These are phyloP conservation scores for Nelumbo lutea DNA, from an alignment of 164 flowering plant genomes.

Conservation along the genomic window DNA sequence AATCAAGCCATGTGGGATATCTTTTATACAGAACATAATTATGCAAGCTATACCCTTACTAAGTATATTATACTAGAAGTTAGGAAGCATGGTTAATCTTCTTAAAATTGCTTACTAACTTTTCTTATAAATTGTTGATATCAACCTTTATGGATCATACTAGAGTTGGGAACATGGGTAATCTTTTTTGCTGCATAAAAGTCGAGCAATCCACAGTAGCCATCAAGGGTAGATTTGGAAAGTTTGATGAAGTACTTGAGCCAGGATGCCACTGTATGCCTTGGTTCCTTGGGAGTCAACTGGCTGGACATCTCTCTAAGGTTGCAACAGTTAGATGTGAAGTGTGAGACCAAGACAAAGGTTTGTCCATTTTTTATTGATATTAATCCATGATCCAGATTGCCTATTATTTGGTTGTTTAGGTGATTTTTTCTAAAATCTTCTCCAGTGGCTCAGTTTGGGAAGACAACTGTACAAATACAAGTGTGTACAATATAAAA, in stretches of 20 bases:
- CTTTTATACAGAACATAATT: too few relatives aligned
- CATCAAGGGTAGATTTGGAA: constrained; percentile 62
- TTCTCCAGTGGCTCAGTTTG: neutral
- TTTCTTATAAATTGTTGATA: neutral
- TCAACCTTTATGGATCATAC: neutral
- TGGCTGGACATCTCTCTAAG: constrained; percentile 68
- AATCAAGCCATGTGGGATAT: too few relatives aligned
- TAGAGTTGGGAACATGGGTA: constrained; percentile 38
- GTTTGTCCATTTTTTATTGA: constrained; percentile 21
- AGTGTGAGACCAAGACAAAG: constrained; percentile 77
- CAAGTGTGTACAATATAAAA: too few relatives aligned
- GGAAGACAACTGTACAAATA: too few relatives aligned
- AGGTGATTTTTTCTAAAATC: neutral
- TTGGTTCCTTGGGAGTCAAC: constrained; percentile 54
- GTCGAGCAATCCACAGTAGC: constrained; percentile 61
- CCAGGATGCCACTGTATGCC: constrained; percentile 82
- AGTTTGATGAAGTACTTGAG: constrained; percentile 55
- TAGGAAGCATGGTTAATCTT: neutral
- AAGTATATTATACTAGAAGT: too few relatives aligned
- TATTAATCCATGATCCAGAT: too few relatives aligned
- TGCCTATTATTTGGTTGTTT: neutral
- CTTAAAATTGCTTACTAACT: neutral
- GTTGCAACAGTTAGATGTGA: constrained; percentile 69
- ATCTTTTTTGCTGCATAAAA: constrained; percentile 46
- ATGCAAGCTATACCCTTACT: too few relatives aligned